Evolutionary conservation across 768 basidiomycete genomes (phyloP).

Genomic region (Lentinus tigrinus): DNA sequence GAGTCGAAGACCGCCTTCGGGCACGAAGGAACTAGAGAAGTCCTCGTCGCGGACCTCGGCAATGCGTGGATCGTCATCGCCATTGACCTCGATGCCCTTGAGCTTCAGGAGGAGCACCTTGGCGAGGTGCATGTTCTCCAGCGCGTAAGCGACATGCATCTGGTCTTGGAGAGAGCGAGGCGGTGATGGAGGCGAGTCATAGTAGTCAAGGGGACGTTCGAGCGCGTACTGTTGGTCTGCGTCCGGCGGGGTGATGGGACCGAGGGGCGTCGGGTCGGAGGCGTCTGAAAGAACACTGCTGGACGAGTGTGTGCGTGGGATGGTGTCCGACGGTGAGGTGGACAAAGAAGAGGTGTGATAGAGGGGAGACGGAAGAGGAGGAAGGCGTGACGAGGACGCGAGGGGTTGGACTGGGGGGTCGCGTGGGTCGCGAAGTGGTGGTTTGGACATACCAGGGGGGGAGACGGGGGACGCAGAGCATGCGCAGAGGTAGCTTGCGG

Average conservation of each 20-base stretch:
- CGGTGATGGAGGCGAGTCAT: conserved; percentile 43
- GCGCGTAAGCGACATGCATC: conserved; percentile 64
- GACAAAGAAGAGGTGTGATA: conserved; percentile 6
- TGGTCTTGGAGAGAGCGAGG: conserved; percentile 56
- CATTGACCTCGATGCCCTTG: conserved; percentile 57
- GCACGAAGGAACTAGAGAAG: conserved; percentile 39
- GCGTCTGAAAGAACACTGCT: conserved; percentile 22
- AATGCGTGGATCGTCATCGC: conserved; percentile 62
- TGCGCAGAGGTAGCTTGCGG: not conserved
- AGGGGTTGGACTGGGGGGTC: conserved; percentile 11
- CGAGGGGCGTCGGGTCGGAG: conserved; percentile 25
- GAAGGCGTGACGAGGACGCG: conserved; percentile 22
- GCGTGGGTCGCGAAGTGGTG: conserved; percentile 9
- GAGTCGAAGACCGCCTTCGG: conserved; percentile 36
- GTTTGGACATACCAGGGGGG: not conserved
- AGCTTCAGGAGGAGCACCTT: conserved; percentile 62
- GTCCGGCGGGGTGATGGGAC: conserved; percentile 27
- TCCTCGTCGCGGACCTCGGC: conserved; percentile 55
- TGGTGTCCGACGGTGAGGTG: conserved; percentile 16
- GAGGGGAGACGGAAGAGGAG: conserved; percentile 8
- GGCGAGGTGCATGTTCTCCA: conserved; percentile 65
- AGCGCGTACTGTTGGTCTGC: conserved; percentile 24
- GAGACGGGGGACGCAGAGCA: not conserved
- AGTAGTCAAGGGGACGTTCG: conserved; percentile 35
- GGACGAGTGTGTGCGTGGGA: conserved; percentile 22